Evolutionary conservation across 2,329 filamentous ascomycete species (phyloP).

Genomic region (Venturia aucupariae): DNA sequence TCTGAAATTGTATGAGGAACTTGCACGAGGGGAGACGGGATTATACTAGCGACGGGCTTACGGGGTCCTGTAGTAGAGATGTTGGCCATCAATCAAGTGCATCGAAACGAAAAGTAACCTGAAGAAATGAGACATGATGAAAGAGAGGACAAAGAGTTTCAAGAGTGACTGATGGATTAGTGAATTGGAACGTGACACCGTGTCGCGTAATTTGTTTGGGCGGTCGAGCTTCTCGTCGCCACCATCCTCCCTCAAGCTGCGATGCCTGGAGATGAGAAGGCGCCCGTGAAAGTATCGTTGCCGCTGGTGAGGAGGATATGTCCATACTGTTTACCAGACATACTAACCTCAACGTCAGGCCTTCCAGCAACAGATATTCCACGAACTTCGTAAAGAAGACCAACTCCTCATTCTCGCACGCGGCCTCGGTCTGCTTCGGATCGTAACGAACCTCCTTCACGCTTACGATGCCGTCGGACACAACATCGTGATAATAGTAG

Average conservation of each 20-base stretch:
- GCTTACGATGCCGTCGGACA: slow-evolving; percentile 94
- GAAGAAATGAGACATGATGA: not conserved
- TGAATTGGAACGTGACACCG: not conserved
- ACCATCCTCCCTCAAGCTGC: not conserved
- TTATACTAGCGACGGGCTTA: too few relatives aligned
- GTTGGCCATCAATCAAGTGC: too few relatives aligned
- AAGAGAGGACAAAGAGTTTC: too few relatives aligned
- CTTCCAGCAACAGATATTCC: slow-evolving; percentile 94
- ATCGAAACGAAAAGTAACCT: not conserved
- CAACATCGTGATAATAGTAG: slow-evolving; percentile 81
- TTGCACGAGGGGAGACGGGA: too few relatives aligned
- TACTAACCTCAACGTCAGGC: slow-evolving; percentile 36
- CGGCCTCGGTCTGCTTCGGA: slow-evolving; percentile 81
- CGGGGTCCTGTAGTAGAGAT: too few relatives aligned
- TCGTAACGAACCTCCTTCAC: slow-evolving; percentile 93
- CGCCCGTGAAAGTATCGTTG: slow-evolving; percentile 70
- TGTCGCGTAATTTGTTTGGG: not conserved
- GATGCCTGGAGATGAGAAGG: slow-evolving; percentile 34
- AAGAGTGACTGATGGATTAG: too few relatives aligned
- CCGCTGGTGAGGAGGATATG: slow-evolving; percentile 48
- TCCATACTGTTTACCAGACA: not conserved
- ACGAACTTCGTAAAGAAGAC: slow-evolving; percentile 82
- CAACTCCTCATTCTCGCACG: slow-evolving; percentile 86
- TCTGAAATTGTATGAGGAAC: too few relatives aligned
- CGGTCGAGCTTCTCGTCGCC: not conserved